Evolutionary conservation across 2,329 filamentous ascomycete genomes (phyloP), one percentile per base, ranked within the genome.

Genomic region (Calonectria fujianensis): DNA sequence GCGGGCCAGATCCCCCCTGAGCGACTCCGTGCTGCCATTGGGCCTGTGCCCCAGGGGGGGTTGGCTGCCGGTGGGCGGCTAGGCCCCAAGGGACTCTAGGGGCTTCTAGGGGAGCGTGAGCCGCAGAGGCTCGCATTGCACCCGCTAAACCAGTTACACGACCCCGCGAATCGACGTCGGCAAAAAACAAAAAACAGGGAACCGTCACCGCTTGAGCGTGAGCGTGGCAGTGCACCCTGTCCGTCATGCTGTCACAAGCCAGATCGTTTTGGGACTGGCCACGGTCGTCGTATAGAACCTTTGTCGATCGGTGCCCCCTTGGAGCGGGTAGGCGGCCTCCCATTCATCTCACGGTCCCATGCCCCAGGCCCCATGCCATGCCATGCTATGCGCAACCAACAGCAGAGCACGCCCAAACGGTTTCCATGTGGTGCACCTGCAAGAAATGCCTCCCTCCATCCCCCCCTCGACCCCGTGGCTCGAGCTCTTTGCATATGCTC

Each of bases 241-340:
- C 35, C 31, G 52, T 59, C 39, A 27, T 45, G 35, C 37, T 54
- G 54, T 57, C 70, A 73, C 54, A 73, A 57, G 70, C 45, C 65
- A 63, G 29, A 48, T 73, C 65, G 24, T 9, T 45, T 65, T 73
- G 35, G 54, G 57, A 37, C 20, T 45, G 65, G 70, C 32, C 45
- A 48, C 20, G n/a, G 45, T 48, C 27, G 16, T 9, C 51, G 48
- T 39, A 54, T 27, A 67, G 31, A 71, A 71, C 27, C 65, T 48
- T 14, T 69, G 65, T 27, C 48, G 54, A 69, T 69, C 35, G 54
- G 20, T 64, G 37, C 65, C 45, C 41, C 41, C 51, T 48, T 41
- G 41, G 24, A n/a, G 24, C 24, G 52, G 63, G 63, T 39, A 64
- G 69, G 72, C 72, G 72, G 72, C 72, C 72, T 74, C 72, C 72